Evolutionary conservation across 139 green algal species (phyloP).

Genomic region (Coccomyxa sp.): DNA sequence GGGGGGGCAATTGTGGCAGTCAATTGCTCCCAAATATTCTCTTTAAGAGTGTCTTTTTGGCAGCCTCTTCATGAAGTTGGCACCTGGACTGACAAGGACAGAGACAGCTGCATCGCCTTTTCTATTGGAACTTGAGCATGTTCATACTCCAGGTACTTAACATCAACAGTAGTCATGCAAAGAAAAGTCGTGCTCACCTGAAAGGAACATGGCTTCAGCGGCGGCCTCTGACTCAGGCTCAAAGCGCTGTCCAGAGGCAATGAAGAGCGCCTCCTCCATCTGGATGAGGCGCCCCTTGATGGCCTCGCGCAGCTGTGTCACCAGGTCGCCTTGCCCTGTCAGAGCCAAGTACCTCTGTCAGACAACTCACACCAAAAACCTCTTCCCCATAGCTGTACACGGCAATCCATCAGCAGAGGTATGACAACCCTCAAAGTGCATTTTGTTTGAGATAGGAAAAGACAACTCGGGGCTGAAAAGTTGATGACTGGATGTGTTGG

Average conservation of each 20-base stretch:
- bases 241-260: not conserved
- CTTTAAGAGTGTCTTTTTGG: too few species aligned
- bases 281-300: not conserved
- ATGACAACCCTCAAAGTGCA: not conserved
- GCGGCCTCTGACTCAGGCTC: not conserved
- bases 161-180: too few species aligned
- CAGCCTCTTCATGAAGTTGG: too few species aligned
- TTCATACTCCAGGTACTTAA: too few species aligned
- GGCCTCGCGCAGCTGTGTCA: not conserved
- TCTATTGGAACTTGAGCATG: too few species aligned
- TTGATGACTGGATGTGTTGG: not conserved
- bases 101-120: too few species aligned
- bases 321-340: not conserved
- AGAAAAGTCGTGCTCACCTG: not conserved
- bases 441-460: not conserved
- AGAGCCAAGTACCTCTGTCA: not conserved
- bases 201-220: not conserved
- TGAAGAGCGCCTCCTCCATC: slow-evolving; percentile 1
- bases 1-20: not conserved
- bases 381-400: not conserved
- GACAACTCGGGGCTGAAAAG: too few species aligned
- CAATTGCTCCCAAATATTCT: not conserved
- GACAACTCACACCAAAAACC: not conserved
- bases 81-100: too few species aligned
- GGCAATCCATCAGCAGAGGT: not conserved